Evolutionary conservation across 805 yeast species (phyloP).

Genomic region (Ogataea thermomethanolica): DNA sequence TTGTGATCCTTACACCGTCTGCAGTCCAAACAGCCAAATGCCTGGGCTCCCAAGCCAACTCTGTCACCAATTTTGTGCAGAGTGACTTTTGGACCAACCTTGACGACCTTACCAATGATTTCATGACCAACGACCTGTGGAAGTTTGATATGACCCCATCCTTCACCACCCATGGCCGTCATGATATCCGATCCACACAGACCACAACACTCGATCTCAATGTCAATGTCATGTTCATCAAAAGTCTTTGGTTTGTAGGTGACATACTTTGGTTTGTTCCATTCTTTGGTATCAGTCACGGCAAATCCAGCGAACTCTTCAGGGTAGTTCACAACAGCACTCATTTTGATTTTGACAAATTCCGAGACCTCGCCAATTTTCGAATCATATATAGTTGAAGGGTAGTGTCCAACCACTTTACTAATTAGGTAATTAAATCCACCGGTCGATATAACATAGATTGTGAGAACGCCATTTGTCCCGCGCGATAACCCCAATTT

Average conservation of each 20-base stretch:
- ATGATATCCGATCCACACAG: conserved; percentile 65
- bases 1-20: conserved; percentile 36
- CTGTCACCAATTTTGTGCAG: conserved; percentile 41
- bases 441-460: background rate
- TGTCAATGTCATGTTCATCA: conserved; percentile 46
- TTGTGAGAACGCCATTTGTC: background rate
- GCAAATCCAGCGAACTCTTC: conserved; percentile 62
- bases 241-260: conserved; percentile 47
- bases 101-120: conserved; percentile 40
- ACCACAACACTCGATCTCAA: conserved; percentile 55
- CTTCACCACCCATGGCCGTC: conserved; percentile 45
- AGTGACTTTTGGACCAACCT: conserved; percentile 36
- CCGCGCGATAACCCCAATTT: background rate
- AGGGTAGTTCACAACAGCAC: conserved; percentile 40
- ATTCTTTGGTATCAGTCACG: conserved; percentile 42
- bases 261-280: conserved; percentile 53
- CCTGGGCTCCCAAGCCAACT: conserved; percentile 46
- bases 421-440: conserved; percentile 1
- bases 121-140: conserved; percentile 52
- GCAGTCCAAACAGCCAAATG: conserved; percentile 37
- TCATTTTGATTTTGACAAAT: conserved; percentile 1
- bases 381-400: background rate
- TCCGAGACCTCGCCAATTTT: background rate
- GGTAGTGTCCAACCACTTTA: conserved; percentile 2
- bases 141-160: conserved; percentile 42